Evolutionary conservation across 2,329 filamentous ascomycete genomes (phyloP), one percentile per base, ranked within the genome.

Genomic region (Bertia moriformis): DNA sequence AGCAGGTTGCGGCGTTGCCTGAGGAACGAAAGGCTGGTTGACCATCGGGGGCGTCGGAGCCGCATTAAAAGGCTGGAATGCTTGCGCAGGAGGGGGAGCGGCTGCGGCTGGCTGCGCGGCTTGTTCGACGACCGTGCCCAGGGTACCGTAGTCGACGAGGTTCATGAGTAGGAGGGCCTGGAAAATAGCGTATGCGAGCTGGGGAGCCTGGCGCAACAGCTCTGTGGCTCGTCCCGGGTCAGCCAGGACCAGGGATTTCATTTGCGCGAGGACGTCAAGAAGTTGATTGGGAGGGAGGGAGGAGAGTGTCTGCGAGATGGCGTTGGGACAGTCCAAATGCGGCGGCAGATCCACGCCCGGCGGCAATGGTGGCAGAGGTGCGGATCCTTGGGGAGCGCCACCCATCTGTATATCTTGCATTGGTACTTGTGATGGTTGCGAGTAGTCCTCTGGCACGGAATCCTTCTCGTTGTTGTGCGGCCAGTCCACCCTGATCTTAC

Each of bases 131-230:
- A 83, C 70, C 33, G 69, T 66, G 29, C 66, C 65, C 27, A 82
- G 61, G 4, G 76, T 66, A 43, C 58, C 62, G 15, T 73, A 69
- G 49, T 81, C 77, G 39, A 81, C 76, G n/a, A 82, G 64, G 42
- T 74, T 72, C 57, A 82, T 73, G n/a, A 80, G 65, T 2, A 82
- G 63, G n/a, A 82, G 60, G 3, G 76, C 73, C 53, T 82, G 77
- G 55, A 82, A 81, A 45, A 81, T 76, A 18, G 77, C 77, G 46
- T 79, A 82, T n/a, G 74, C 69, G 18, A 82, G 66, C 52, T 82
- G 78, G 2, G 77, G 77, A 3, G 75, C 74, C 54, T 75, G 68
- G 41, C 68, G 63, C 15, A 82, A 61, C 27, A 82, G 62, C 46
- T 78, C 71, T 0, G 69, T 76, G 1, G 76, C 77, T 49, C 75